Evolutionary conservation across 2,329 filamentous ascomycete genomes (phyloP).

Genomic region (Cladosporium sp.): DNA sequence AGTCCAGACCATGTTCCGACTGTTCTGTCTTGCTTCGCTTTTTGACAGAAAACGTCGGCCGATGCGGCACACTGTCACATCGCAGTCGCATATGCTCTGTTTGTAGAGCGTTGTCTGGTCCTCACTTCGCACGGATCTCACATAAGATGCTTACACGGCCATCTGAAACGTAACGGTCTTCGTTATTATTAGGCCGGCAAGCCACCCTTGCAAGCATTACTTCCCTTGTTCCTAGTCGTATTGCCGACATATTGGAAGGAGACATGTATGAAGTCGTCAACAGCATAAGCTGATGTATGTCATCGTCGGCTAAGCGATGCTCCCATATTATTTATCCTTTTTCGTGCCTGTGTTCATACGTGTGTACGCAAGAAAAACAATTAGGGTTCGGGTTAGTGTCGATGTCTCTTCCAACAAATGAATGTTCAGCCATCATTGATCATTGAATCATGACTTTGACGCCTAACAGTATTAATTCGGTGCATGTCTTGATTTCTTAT

Average conservation of each 20-base stretch:
- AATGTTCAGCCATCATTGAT: background rate
- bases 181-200: background rate
- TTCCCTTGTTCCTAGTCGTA: background rate
- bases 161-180: background rate
- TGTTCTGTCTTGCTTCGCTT: background rate
- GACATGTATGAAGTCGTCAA: background rate
- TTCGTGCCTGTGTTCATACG: no score
- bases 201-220: background rate
- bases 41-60: background rate
- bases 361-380: background rate
- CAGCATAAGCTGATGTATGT: background rate
- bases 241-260: background rate
- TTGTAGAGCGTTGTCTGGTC: background rate
- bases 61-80: background rate
- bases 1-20: background rate
- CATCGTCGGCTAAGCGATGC: background rate
- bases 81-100: background rate
- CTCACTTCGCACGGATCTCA: slow-evolving; percentile 4
- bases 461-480: background rate
- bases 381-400: background rate
- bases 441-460: background rate
- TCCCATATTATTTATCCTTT: background rate
- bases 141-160: background rate
- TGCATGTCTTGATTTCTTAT: no score
- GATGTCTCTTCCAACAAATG: background rate